Evolutionary conservation across 805 yeast species (phyloP), one percentile per base, ranked within the genome.

Genomic region (Yamadazyma insecticola): DNA sequence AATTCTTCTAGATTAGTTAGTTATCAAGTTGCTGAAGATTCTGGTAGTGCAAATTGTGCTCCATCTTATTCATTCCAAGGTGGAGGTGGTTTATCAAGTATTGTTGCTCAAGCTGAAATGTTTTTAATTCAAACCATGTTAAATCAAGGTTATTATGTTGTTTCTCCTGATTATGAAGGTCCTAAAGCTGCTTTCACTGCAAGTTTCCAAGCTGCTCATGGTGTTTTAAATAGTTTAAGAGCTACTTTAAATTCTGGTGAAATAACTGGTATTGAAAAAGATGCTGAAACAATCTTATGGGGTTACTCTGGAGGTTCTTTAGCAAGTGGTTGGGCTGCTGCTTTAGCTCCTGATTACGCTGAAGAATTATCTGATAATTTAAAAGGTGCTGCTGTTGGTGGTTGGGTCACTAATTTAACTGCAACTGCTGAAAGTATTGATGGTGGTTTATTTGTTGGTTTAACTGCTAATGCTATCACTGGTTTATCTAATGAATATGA

Each of bases 251-350:
- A 36, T 2, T 33, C 48, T 10, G 27, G 18, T 4, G 39, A 45
- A 13, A 26, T 27, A 2, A 48, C 54, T 2, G 49, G 49, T 2
- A 29, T 49, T n/a, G 26, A 35, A 3, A 12, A 27, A 11, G 41
- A 43, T 28, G 50, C 51, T 5, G 30, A 43, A 22, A 39, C 41
- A 1, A 39, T 30, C 4, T 14, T 60, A 26, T 56, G 57, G 57
- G 67, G 67, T 1, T 60, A 51, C 32, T 53, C 61, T 11, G 67
- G 66, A 9, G 66, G 64, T 6, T 45, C 60, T 0, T 32, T 57
- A 16, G 58, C 66, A 6, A 32, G 55, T 12, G 50, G 55, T 5
- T 60, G 67, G 67, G 63, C 62, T 6, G 51, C 57, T 2, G 49
- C 50, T 6, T 35, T 56, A 15, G 60, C 52, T 29, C 61, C 63